Base-by-base conservation (phyloP, 2,329 filamentous ascomycete species). In the Apiospora rasikravindrae region DNA sequence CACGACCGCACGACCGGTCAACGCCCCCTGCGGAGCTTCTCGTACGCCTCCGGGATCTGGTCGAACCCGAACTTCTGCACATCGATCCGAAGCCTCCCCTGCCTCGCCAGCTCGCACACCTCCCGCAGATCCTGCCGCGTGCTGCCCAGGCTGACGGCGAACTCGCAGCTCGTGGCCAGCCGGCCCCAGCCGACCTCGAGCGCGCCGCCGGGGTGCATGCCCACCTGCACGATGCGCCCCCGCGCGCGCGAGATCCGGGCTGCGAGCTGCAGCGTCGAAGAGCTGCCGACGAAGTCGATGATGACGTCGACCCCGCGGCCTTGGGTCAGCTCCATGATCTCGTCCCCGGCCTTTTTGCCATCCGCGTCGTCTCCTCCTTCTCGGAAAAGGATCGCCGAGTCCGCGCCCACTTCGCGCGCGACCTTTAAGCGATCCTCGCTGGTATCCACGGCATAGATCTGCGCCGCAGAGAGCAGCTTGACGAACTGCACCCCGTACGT, bases 271-370 rank as follows among this genome's bases (percentile, higher is more conserved):
- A 76, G 74, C 37, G 74, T 74, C 14, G 42, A 68, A 1, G 61
- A 26, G 33, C 67, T 73, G 24, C 75, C 75, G 4, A 76, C 75
- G 45, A 76, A 80, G 69, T 80, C 83, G 1, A 82, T 29, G 19
- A 80, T 74, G 4, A 78, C 73, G 51, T 82, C 77, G 1, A 79
- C 77, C 19, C 80, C 80, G 4, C 72, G 69, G 2, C 76, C 74
- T 0, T 73, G 71, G 0, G 82, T 84, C 1, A 74, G 75, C 29
- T 75, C 70, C 64, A 77, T 70, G 22, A 81, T 71, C 53, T 73
- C n/a, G 33, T 69, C 37, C 10, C 51, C 49, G 16, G 73, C 70
- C 2, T n/a, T 42, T 24, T 67, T 26, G 5, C 26, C 51, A 1
- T 57, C 26, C 5, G 33, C 26, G 22, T 10, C 71, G 24, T 72